Base-by-base conservation (phyloP, 192 early-diverging fungal genomes). In the Backusella mclennaniae region DNA sequence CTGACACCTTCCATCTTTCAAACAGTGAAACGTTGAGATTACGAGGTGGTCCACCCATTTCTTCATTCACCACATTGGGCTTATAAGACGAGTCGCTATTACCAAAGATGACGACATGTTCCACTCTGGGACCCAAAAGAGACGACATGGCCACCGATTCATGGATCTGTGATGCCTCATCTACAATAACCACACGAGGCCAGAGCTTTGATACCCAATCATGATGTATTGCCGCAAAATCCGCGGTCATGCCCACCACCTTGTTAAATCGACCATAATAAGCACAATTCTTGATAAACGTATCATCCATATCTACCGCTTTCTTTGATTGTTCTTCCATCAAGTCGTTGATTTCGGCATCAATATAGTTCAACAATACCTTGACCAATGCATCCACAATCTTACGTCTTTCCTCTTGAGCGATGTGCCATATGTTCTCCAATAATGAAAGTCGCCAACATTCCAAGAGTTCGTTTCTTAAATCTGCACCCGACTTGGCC, bases 71-170 rank as follows among this genome's bases (percentile, higher is more conserved):
- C 0, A 67, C 14, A 1, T 38, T 31, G 6, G 68, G 79, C 15
- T 71, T 74, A 17, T 17, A 52, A 12, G 33, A 26, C 12, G 21
- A 36, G 19, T 70, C 19, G 19, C 9, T 71, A 29, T 78, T 69
- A 3, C 79, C 82, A 19, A 81, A 38, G 15, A 84, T 35, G 23
- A 84, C 49, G 0, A 84, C 17, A 49, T 84, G 82, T 17, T 84
- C 80, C 15, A 69, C 66, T n/a, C 44, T 14, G 9, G 76, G 17
- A 1, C 52, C 39, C 3, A 77, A 35, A 0, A 73, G 12, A 19
- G 46, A 68, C 0, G 66, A 74, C 31, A 73, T 53, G 11, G 81
- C 26, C 4, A 38, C 12, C 6, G 76, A 36, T 19, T 75, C 80
- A 1, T 66, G 41, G 6, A 81, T 78, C 17, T 76, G 59, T 0